These are phyloP conservation scores for Lablab purpureus DNA, from an alignment of 306 rosid genomes.

Conservation along the genomic window DNA sequence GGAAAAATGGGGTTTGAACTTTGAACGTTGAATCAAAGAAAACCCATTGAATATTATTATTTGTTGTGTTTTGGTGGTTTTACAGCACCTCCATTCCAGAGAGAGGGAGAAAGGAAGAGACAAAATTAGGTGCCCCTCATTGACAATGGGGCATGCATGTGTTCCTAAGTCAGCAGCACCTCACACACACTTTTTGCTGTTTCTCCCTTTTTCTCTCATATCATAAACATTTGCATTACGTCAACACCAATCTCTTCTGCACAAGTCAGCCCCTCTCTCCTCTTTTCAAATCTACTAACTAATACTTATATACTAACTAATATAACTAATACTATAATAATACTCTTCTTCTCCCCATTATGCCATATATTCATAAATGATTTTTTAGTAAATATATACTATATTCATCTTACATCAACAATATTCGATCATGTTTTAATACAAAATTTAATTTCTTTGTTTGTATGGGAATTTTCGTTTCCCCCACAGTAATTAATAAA, in stretches of 20 bases:
- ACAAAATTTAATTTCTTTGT: too few relatives aligned
- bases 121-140: conserved; percentile 46
- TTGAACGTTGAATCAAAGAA: conserved; percentile 9
- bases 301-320: neutral
- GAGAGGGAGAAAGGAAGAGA: conserved; percentile 34
- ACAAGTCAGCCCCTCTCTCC: conserved; percentile 59
- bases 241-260: neutral
- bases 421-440: too few relatives aligned
- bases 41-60: too few relatives aligned
- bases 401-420: too few relatives aligned
- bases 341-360: too few relatives aligned
- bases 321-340: neutral
- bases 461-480: too few relatives aligned
- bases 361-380: too few relatives aligned
- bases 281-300: conserved; percentile 32
- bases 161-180: conserved; percentile 51
- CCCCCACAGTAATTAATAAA: too few relatives aligned
- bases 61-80: neutral
- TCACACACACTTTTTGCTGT: conserved; percentile 40
- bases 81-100: conserved; percentile 29
- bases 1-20: conserved; percentile 22
- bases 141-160: conserved; percentile 30
- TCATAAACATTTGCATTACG: too few relatives aligned
- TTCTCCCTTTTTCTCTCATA: neutral
- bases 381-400: too few relatives aligned